Conservation (phyloP, 148 eudicot species). For the Vaccinium vitisidaea region DNA sequence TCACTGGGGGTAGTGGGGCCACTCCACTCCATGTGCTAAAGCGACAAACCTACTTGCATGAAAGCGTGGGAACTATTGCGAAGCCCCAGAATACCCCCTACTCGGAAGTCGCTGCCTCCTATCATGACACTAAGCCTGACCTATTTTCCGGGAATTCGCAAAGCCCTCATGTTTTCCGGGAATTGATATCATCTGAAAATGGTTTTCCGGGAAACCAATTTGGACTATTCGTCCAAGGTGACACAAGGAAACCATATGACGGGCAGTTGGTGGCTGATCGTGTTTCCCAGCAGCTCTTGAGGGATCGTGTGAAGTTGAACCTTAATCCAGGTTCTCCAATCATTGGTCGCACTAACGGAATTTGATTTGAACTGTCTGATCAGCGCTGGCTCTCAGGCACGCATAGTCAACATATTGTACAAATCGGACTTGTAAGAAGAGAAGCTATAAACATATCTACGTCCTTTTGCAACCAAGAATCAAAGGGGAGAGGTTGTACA, state of each 20-base stretch:
- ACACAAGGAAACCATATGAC: conserved; percentile 22
- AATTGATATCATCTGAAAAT: conserved; percentile 26
- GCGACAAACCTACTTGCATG: conserved; percentile 23
- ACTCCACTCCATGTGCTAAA: conserved; percentile 23
- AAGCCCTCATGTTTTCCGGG: conserved; percentile 30
- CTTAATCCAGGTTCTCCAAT: conserved; percentile 22
- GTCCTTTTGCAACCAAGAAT: conserved; percentile 11
- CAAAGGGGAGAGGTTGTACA: conserved; percentile 10
- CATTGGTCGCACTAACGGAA: conserved; percentile 8
- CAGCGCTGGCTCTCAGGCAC: conserved; percentile 2
- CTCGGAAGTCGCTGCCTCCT: conserved; percentile 9
- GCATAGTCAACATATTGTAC: not conserved
- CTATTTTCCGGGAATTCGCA: conserved; percentile 32
- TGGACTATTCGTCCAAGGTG: conserved; percentile 13
- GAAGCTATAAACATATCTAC: not conserved
- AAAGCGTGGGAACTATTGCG: conserved; percentile 18
- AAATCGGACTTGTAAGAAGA: not conserved
- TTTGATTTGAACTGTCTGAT: conserved; percentile 6
- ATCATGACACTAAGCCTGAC: conserved; percentile 38
- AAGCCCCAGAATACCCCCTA: conserved; percentile 24
- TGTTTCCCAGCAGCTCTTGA: conserved; percentile 45
- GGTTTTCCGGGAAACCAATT: conserved; percentile 28
- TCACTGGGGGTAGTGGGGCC: conserved; percentile 30
- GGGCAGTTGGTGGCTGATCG: conserved; percentile 38
- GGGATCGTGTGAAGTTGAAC: conserved; percentile 31